Conservation (phyloP, 2,329 filamentous ascomycete genomes). For the Diaporthe velutina region DNA sequence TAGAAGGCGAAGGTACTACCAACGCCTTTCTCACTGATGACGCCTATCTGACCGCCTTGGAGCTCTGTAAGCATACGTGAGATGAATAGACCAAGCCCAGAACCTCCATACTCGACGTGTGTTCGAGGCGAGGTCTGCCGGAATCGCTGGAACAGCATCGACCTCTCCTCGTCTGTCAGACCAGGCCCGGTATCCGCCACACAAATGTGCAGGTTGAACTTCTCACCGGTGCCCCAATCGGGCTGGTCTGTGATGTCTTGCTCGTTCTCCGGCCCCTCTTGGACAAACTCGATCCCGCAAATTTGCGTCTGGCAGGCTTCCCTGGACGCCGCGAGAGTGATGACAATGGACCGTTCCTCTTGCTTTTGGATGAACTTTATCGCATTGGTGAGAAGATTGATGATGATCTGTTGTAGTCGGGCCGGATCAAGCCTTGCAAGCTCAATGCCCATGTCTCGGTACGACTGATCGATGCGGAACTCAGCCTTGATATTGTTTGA, state of each 20-base stretch:
- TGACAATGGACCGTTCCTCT: constrained; percentile 69
- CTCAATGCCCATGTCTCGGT: constrained; percentile 72
- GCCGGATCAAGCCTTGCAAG: constrained; percentile 84
- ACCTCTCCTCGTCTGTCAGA: constrained; percentile 78
- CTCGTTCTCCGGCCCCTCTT: constrained; percentile 56
- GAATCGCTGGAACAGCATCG: constrained; percentile 82
- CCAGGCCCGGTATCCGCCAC: constrained; percentile 81
- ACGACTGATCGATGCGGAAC: constrained; percentile 77
- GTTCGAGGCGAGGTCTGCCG: constrained; percentile 82
- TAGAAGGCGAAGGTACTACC: constrained; percentile 85
- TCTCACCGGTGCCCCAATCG: constrained; percentile 80
- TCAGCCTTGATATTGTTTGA: constrained; percentile 79
- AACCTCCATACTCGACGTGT: constrained; percentile 84
- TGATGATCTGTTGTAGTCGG: constrained; percentile 79
- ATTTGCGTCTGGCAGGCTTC: constrained; percentile 58
- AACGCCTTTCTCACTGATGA: constrained; percentile 74
- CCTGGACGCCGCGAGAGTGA: constrained; percentile 74
- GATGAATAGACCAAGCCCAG: constrained; percentile 83
- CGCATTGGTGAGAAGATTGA: constrained; percentile 79
- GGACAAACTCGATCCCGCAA: constrained; percentile 61
- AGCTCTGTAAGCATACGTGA: constrained; percentile 81
- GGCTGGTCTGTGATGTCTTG: constrained; percentile 63
- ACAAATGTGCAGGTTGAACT: constrained; percentile 79
- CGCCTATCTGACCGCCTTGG: constrained; percentile 83
- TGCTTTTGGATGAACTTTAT: constrained; percentile 76